Base-by-base conservation (phyloP, 331 rosid species). In the Dryas integrifolia region DNA sequence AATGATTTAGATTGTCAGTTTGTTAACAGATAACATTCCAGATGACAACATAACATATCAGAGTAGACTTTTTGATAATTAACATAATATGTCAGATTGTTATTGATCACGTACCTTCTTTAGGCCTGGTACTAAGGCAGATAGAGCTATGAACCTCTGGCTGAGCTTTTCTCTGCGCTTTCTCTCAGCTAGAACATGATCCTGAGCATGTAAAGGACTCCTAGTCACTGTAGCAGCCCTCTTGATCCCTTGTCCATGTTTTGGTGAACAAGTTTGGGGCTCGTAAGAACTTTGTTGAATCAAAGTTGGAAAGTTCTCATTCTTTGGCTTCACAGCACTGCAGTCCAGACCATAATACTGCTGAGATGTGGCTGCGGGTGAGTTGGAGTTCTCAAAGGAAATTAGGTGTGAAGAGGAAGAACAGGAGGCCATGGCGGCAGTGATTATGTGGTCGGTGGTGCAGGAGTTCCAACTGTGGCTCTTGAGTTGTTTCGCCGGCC, bases 91-190 rank as follows among this genome's bases (percentile, higher is more conserved):
- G 63, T 18, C 18, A 10, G 8, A 5, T 40, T 15, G 9, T 15
- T 12, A 73, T 21, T 15, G 40, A 24, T 58, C 2, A 59, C 13
- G 48, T 69, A 90, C 97, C 96, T 89, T 90, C 60, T 85, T 90
- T 43, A 93, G 88, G 69, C 96, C 96, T 6, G 97, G 98, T 55
- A 93, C 78, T 55, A 93, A 73, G 63, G 98, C 92, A 0, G 98
- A 91, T 67, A 93, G 94, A 57, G 96, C 88, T 5, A 91, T 79
- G 82, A 90, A 91, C 40, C 77, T 72, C 75, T 85, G 89, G 66
- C 84, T 86, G 76, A 93, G 96, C 62, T 93, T 93, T 69, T 90
- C 97, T 53, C 98, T 74, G 43, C 98, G 83, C 77, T 88, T 93
- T 73, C 98, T 82, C 69, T 93, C 97, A 0, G 97, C 97, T 30